Base-by-base conservation (phyloP, 306 rosid genomes). In the Cucumis hystrix region DNA sequence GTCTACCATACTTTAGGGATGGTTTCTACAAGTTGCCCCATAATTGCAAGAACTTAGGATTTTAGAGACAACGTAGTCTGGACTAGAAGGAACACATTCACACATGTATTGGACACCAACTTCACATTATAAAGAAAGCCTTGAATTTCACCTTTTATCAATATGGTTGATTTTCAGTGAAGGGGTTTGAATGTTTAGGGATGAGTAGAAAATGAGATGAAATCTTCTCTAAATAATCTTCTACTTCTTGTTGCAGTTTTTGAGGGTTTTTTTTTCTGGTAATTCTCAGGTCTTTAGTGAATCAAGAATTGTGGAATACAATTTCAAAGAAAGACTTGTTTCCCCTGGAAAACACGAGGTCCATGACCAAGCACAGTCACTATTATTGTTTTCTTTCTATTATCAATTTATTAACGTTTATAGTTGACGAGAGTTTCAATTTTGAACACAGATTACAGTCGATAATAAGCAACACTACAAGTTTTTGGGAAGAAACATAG, bases 321-420 rank as follows among this genome's bases (percentile, higher is more conserved):
- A 16, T 68, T 39, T 93, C 59, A 23, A 86, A 80, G 98, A 93
- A 85, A 78, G 85, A 58, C 62, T 80, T 77, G 81, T 83, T 74
- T 89, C 96, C 58, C 91, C 93, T 13, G 90, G 88, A 79, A 91
- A 85, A 61, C 89, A 81, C 69, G 98, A 93, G 97, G 98, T 93
- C 33, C 75, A 43, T 2, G 55, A n/a, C 8, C 75, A 15, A 51
- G 43, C 40, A 7, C 76, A 70, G 23, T 23, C 40, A 47, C 57
- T 68, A 14, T 18, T 68, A 14, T 55, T 69, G 75, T 43, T 23
- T 49, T 71, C 59, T 25, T 23, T 8, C 60, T 51, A 13, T 49
- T 49, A 12, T 71, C 43, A 49, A 49, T 71, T 21, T 16, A 71
- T 25, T 49, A 12, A 7, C 25, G 16, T 4, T 28, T 71, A 1